Conservation (phyloP, 495 filamentous ascomycete genomes). For the Penicillium riverlandense region DNA sequence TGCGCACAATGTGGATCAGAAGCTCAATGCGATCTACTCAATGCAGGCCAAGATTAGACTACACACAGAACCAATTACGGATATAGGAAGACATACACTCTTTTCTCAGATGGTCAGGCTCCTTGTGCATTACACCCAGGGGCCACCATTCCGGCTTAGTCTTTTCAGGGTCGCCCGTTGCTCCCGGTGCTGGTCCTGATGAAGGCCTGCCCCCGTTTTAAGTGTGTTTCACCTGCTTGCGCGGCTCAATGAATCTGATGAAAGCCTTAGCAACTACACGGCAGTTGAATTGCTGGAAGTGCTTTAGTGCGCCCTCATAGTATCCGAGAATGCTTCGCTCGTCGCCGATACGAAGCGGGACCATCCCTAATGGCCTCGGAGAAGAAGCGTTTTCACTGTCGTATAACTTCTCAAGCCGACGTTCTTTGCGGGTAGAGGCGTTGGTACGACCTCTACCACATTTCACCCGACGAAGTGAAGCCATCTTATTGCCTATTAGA, state of each 20-base stretch:
- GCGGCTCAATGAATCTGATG: conserved; percentile 74
- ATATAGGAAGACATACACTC: conserved; percentile 44
- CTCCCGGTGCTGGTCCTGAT: conserved; percentile 25
- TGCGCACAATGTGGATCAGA: conserved; percentile 39
- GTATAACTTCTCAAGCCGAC: conserved; percentile 16
- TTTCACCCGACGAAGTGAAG: conserved; percentile 25
- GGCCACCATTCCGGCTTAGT: conserved; percentile 83
- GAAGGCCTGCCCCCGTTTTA: conserved; percentile 57
- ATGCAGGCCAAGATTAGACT: not conserved
- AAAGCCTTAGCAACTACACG: conserved; percentile 66
- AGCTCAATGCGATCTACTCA: conserved; percentile 31
- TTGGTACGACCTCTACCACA: conserved; percentile 21
- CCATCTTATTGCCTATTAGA: conserved; percentile 6
- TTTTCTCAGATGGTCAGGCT: conserved; percentile 80
- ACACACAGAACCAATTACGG: not conserved
- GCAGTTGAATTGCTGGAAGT: conserved; percentile 67
- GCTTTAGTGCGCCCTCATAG: conserved; percentile 47
- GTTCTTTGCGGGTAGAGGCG: conserved; percentile 8
- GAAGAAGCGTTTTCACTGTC: conserved; percentile 19
- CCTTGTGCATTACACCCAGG: conserved; percentile 54
- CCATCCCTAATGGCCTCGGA: conserved; percentile 22
- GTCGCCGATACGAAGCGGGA: conserved; percentile 33
- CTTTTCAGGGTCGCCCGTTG: conserved; percentile 42
- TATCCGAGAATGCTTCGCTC: conserved; percentile 26
- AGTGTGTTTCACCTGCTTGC: conserved; percentile 58